A percentile compares a stretch with the other conserved stretches of the same genome.
phyloP scores from a whole-genome alignment of 495 filamentous ascomycete genomes.

The Penicillium canescens region DNA sequence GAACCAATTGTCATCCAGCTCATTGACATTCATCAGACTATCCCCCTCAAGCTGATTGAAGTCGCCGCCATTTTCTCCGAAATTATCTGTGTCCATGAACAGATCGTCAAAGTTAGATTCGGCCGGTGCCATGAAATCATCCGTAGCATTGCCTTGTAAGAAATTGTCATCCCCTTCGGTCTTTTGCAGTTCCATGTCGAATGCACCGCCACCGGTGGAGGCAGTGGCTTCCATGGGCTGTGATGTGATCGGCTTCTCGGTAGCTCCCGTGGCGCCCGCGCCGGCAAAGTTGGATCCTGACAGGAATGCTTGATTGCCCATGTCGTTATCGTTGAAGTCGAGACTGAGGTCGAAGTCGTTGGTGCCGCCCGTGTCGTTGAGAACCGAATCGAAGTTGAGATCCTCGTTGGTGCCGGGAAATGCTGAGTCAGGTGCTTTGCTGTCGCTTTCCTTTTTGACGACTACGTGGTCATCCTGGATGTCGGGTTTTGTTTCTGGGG shows the following conservation, averaged over 20 bases:
- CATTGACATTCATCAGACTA: slow-evolving; percentile 43
- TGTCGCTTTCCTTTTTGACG: slow-evolving; percentile 29
- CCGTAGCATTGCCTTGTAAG: slow-evolving; percentile 18
- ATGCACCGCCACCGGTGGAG: slow-evolving; percentile 42
- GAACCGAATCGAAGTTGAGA: slow-evolving; percentile 41
- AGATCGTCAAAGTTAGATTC: slow-evolving; percentile 53
- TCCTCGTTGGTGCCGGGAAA: slow-evolving; percentile 27
- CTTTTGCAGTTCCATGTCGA: slow-evolving; percentile 43
- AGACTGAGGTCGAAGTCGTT: slow-evolving; percentile 49
- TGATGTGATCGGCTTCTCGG: slow-evolving; percentile 24
- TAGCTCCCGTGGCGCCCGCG: slow-evolving; percentile 12
- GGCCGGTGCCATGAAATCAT: slow-evolving; percentile 46
- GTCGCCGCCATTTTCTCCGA: slow-evolving; percentile 36
- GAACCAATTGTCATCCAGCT: slow-evolving; percentile 50
- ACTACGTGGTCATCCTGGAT: slow-evolving; percentile 14
- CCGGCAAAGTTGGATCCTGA: slow-evolving; percentile 36
- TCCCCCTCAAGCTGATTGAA: slow-evolving; percentile 42
- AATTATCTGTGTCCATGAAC: slow-evolving; percentile 47
- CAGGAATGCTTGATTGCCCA: slow-evolving; percentile 45
- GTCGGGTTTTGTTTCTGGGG: slow-evolving; percentile 13
- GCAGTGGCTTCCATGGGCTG: slow-evolving; percentile 28
- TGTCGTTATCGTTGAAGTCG: slow-evolving; percentile 47
- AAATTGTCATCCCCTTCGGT: slow-evolving; percentile 20
- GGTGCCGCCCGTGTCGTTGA: slow-evolving; percentile 31
- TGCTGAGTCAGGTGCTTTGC: slow-evolving; percentile 17